Base-by-base conservation (phyloP, 305 asterid genomes). In the Plantago coronopus region DNA sequence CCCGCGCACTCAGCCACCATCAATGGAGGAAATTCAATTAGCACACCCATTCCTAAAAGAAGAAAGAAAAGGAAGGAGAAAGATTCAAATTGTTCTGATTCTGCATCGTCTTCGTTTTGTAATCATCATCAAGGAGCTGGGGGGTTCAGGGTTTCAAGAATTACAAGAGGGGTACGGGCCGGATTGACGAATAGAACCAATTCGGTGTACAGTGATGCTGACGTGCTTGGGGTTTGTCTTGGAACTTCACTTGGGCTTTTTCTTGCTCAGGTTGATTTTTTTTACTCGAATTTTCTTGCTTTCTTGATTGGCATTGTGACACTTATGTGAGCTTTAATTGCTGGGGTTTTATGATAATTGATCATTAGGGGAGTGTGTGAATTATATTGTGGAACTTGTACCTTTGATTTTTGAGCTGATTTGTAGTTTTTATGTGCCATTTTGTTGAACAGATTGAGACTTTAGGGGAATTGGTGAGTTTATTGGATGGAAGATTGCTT, bases 201-300 rank as follows among this genome's bases (percentile, higher is more conserved):
- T 51, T 51, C 61, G 66, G 68, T 66, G 43, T 51, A 59, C 22
- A 75, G 75, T 7, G 83, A 76, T 61, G 80, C 76, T 55, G 94
- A 83, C 56, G 83, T 88, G 61, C 87, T 90, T 46, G 96, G 87
- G 57, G 87, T 87, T 48, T 91, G 83, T 64, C 82, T 90, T 31
- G 97, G 97, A 68, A 87, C 87, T 95, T 87, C 96, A 17, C 72
- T 90, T 61, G 97, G 96, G 55, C 95, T 86, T 29, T 82, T 85
- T 56, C 81, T 90, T 76, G 78, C 89, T 63, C 83, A 83, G 97
- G 96, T 89, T 49, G 16, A 19, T 58, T 43, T 25, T 16, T 44
- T 49, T 8, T 27, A 4, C 7, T 31, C 31, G 14, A n/a, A 34
- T 13, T 29, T 19, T 45, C 5, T 27, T 43, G 65, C 3, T 29